Percentiles rank a stretch among this genome's conserved stretches.
phyloP scores from a whole-genome alignment of 176 grass and related monocot genomes.

The Carex cristatella region DNA sequence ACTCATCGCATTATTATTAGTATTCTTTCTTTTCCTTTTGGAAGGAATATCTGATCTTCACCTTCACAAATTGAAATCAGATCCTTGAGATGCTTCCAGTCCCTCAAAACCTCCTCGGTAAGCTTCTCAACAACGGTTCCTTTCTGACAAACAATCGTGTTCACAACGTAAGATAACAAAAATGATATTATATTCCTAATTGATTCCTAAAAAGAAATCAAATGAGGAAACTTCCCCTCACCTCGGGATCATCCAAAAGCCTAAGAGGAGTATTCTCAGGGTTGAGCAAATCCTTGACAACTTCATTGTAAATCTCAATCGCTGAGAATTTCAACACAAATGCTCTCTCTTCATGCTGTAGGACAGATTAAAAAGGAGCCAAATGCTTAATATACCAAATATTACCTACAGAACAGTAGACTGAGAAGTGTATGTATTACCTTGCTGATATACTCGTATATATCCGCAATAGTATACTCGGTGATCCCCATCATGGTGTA shows the following conservation, averaged over 20 bases:
- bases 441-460: conserved; percentile 90
- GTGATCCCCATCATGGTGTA: conserved; percentile 98
- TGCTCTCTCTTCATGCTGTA: conserved; percentile 89
- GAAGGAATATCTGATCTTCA: conserved; percentile 16
- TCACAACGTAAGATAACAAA: conserved; percentile 21
- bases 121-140: conserved; percentile 76
- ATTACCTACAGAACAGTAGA: not conserved
- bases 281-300: conserved; percentile 80
- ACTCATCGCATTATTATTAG: not conserved
- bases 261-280: conserved; percentile 52
- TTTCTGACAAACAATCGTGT: conserved; percentile 44
- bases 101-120: conserved; percentile 62
- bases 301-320: conserved; percentile 93
- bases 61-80: conserved; percentile 91
- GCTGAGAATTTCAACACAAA: conserved; percentile 95
- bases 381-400: not conserved
- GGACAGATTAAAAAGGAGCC: conserved; percentile 16
- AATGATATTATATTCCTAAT: conserved; percentile 21
- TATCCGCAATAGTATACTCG: conserved; percentile 74
- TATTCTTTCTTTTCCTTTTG: not conserved
- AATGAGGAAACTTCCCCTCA: conserved; percentile 20
- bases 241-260: conserved; percentile 91
- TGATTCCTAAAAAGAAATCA: not conserved
- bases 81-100: conserved; percentile 72
- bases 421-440: conserved; percentile 23